phyloP scores from a whole-genome alignment of 768 basidiomycete genomes.

The Mycena galopus region DNA sequence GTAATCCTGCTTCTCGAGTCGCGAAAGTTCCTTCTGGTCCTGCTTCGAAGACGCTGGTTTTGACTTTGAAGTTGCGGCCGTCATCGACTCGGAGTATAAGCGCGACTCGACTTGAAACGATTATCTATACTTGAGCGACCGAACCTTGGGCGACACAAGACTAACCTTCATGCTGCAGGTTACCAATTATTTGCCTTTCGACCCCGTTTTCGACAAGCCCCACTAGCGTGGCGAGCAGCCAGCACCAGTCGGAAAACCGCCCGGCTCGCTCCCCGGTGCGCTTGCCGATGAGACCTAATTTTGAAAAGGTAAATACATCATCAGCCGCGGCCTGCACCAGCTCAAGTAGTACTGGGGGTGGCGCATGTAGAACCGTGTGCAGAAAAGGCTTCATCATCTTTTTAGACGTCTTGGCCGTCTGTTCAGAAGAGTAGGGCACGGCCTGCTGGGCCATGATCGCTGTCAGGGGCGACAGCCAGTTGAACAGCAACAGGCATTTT shows the following conservation, averaged over 20 bases:
- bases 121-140: slow-evolving; percentile 21
- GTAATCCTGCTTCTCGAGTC: slow-evolving; percentile 78
- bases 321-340: slow-evolving; percentile 81
- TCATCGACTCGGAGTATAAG: slow-evolving; percentile 80
- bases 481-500: slow-evolving; percentile 85
- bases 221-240: slow-evolving; percentile 84
- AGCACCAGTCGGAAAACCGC: slow-evolving; percentile 88
- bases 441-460: slow-evolving; percentile 78
- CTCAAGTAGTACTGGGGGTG: slow-evolving; percentile 86
- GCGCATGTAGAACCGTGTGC: slow-evolving; percentile 81
- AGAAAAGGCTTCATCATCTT: slow-evolving; percentile 71
- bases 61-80: slow-evolving; percentile 77
- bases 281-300: slow-evolving; percentile 76
- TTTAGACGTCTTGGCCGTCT: slow-evolving; percentile 50
- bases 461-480: slow-evolving; percentile 85
- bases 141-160: slow-evolving; percentile 24
- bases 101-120: slow-evolving; percentile 75
- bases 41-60: slow-evolving; percentile 68
- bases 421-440: slow-evolving; percentile 69
- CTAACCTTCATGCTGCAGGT: slow-evolving; percentile 73
- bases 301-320: slow-evolving; percentile 83
- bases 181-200: slow-evolving; percentile 77
- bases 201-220: slow-evolving; percentile 88
- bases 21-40: slow-evolving; percentile 77
- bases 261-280: slow-evolving; percentile 77